Base-by-base conservation (phyloP, 139 green algal genomes). In the Coccomyxa sp. region DNA sequence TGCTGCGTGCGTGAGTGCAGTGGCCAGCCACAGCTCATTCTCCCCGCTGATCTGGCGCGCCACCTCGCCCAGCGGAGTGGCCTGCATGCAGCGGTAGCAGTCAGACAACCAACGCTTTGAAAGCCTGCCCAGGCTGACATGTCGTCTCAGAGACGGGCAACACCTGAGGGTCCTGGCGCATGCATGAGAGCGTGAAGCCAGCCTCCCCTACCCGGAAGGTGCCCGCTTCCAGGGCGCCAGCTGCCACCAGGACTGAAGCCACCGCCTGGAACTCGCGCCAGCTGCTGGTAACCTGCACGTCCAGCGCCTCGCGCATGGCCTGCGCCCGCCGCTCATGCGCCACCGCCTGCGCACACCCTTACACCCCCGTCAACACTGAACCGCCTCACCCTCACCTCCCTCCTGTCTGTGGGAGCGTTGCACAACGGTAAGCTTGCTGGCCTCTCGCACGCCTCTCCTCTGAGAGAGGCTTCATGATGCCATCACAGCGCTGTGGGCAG, bases 11-110 rank as follows among this genome's bases (percentile, higher is more conserved):
- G 87, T 94, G 29, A 97, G 84, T 33, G 87, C 91, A 58, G 90
- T 79, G 24, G 93, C 93, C 82, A 98, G 86, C 94, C 94, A 98
- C 68, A 98, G 87, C 86, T 98, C 92, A 76, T 98, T 97, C 36
- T 88, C 84, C 36, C 89, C 86, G 76, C 88, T 86, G 24, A 97
- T 79, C 80, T 91, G 83, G 12, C 93, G 82, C 0, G 90, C 87
- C 14, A 94, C 88, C 36, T 91, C 75, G 0, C 92, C 93, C 74
- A 96, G 86, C 1, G 92, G 82, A 36, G 82, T 44, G n/a, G 91
- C 70, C 44, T 84, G 27, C 75, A 89, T 80, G 1, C 74, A 37
- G n/a, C n/a, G n/a, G n/a, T n/a, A n/a, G n/a, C n/a, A n/a, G n/a
- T n/a, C n/a, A n/a, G n/a, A n/a, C n/a, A n/a, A n/a, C n/a, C n/a